phyloP scores from a whole-genome alignment of 768 basidiomycete species.

The Suillus occidentalis region DNA sequence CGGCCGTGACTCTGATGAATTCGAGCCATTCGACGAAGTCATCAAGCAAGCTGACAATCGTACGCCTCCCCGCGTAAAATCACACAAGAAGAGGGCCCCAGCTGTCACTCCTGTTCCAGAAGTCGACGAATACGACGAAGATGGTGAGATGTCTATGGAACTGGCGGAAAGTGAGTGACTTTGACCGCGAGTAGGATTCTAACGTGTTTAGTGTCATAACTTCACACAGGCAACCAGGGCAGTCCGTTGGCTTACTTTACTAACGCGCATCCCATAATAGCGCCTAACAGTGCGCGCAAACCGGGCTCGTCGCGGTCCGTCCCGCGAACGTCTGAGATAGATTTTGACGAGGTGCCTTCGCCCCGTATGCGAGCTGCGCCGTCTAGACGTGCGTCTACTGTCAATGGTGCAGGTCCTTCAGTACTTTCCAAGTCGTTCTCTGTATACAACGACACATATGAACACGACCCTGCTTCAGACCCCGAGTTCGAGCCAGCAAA shows the following conservation, averaged over 20 bases:
- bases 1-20: conserved; percentile 75
- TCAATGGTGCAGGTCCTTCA: conserved; percentile 37
- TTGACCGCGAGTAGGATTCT: neutral
- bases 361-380: conserved; percentile 39
- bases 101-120: conserved; percentile 31
- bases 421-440: conserved; percentile 30
- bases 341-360: conserved; percentile 65
- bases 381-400: conserved; percentile 31
- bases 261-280: conserved; percentile 34
- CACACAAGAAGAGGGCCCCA: conserved; percentile 49
- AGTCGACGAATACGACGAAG: conserved; percentile 46
- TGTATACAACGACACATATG: neutral
- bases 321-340: conserved; percentile 51
- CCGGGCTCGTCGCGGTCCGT: conserved; percentile 45
- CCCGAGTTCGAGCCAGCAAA: conserved; percentile 30
- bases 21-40: conserved; percentile 78
- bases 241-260: conserved; percentile 39
- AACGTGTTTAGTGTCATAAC: conserved; percentile 7
- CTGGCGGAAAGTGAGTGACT: conserved; percentile 61
- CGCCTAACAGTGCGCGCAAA: conserved; percentile 38
- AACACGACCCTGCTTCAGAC: conserved; percentile 21
- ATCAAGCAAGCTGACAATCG: conserved; percentile 67
- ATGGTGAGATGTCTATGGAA: conserved; percentile 81
- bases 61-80: conserved; percentile 58
- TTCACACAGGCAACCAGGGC: conserved; percentile 26